These are phyloP conservation scores for Diplodia corticola DNA, from an alignment of 2,329 filamentous ascomycete species.

Conservation along the genomic window DNA sequence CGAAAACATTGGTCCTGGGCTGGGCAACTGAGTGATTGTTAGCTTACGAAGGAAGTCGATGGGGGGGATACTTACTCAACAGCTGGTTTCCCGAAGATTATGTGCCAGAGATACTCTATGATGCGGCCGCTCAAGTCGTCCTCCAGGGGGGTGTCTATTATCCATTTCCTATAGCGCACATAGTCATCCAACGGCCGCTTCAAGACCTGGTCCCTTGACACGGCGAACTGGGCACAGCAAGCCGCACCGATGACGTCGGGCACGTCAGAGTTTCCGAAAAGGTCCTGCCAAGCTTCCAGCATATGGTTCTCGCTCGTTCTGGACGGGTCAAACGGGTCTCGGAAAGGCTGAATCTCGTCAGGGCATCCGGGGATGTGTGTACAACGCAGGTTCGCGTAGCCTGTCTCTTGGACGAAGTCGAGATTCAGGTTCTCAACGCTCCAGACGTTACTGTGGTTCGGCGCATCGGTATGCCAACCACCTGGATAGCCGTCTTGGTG, in stretches of 20 bases:
- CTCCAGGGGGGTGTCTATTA: slow-evolving; percentile 17
- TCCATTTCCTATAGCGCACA: slow-evolving; percentile 23
- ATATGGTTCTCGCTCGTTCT: slow-evolving; percentile 22
- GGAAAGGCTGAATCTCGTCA: slow-evolving; percentile 22
- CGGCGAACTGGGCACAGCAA: slow-evolving; percentile 28
- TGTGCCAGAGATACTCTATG: slow-evolving; percentile 26
- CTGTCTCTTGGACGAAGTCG: background rate
- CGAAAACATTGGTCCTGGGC: too few relatives aligned
- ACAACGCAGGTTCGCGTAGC: slow-evolving; percentile 25
- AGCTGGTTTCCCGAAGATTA: slow-evolving; percentile 4
- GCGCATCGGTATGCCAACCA: background rate
- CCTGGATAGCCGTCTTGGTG: slow-evolving; percentile 25
- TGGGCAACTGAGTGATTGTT: too few relatives aligned
- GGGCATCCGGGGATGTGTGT: slow-evolving; percentile 26
- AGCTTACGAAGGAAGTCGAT: too few relatives aligned
- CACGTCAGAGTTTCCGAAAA: slow-evolving; percentile 16
- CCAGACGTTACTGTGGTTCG: too few relatives aligned
- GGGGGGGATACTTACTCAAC: too few relatives aligned
- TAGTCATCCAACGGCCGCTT: slow-evolving; percentile 14
- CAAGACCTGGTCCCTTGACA: slow-evolving; percentile 22
- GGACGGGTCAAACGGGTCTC: slow-evolving; percentile 22
- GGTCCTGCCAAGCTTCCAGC: slow-evolving; percentile 22
- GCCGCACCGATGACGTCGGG: slow-evolving; percentile 22
- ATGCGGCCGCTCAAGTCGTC: slow-evolving; percentile 26
- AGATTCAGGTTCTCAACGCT: slow-evolving; percentile 21